phyloP scores from a whole-genome alignment of 345 rosid genomes.

The Firmiana major region DNA sequence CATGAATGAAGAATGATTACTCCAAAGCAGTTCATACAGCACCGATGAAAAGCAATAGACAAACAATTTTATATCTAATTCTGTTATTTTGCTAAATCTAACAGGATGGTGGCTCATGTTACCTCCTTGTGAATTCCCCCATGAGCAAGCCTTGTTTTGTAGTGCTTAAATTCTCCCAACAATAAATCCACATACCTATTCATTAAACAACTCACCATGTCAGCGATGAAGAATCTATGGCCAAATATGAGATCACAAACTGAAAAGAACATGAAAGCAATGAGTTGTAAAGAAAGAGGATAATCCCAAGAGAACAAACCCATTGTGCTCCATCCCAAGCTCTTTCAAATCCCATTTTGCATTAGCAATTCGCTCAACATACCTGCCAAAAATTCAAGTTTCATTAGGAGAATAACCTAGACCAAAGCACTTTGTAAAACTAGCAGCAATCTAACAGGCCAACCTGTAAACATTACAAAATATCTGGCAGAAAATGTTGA shows the following conservation, averaged over 20 bases:
- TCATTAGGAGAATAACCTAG: not conserved
- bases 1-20: not conserved
- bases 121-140: conserved; percentile 92
- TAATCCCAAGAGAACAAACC: conserved; percentile 52
- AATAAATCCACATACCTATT: conserved; percentile 89
- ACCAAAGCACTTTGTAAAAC: not conserved
- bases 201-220: not conserved
- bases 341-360: conserved; percentile 98
- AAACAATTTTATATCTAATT: not conserved
- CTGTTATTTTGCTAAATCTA: not conserved
- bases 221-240: conserved; percentile 1
- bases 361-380: conserved; percentile 84
- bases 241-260: not conserved
- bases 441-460: not conserved
- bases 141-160: conserved; percentile 88
- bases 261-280: not conserved
- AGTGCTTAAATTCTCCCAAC: conserved; percentile 94
- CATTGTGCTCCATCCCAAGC: conserved; percentile 96
- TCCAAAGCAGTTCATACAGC: not conserved
- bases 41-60: not conserved
- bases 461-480: not conserved
- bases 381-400: conserved; percentile 44
- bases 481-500: not conserved
- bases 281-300: conserved; percentile 9
- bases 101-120: conserved; percentile 19